Base-by-base conservation (phyloP, 2,329 filamentous ascomycete species). In the Penicillium hesseltinei region DNA sequence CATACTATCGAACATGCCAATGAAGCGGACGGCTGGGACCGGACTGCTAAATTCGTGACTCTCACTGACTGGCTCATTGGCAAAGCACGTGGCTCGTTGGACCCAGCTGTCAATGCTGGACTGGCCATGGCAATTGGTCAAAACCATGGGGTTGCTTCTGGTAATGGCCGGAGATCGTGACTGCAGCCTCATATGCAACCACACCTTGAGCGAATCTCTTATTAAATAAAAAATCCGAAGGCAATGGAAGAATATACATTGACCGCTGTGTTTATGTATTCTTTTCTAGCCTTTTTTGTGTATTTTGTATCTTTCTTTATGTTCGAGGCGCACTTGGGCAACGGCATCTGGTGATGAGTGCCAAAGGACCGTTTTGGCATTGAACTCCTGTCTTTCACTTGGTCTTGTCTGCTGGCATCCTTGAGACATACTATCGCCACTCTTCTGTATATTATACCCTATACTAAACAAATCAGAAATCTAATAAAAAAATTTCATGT, bases 1-100 rank as follows among this genome's bases (percentile, higher is more conserved):
- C 94, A 97, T 74, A 96, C 91, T 0, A 97, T 99, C 68, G 94
- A 99, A 76, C 90, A 96, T 76, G 89, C 90, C 1, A 89, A 97
- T 67, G 88, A 94, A 68, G 87, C 88, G 17, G 85, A 88, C 39
- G 86, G 91, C 59, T 95, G 89, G 86, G 92, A 97, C 67, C 86
- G 85, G 61, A 92, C 90, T 27, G 88, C 90, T 23, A 90, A 88
- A 69, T 89, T 99, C 21, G 91, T 97, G 17, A 92, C 89, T 15
- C 78, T 97, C 63, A 97, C 94, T 17, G 94, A 99, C 72, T 97
- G 94, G 93, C 77, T 99, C 62, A 80, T 97, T 39, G 92, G 92
- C 2, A 89, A 89, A 50, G 88, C 92, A 64, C 83, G 82, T 71
- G 82, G 81, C 42, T 75, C 73, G 21, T 56, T 71, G 35, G 70